Evolutionary conservation across 495 filamentous ascomycete genomes (phyloP).

Genomic region (Penicillium silybi): DNA sequence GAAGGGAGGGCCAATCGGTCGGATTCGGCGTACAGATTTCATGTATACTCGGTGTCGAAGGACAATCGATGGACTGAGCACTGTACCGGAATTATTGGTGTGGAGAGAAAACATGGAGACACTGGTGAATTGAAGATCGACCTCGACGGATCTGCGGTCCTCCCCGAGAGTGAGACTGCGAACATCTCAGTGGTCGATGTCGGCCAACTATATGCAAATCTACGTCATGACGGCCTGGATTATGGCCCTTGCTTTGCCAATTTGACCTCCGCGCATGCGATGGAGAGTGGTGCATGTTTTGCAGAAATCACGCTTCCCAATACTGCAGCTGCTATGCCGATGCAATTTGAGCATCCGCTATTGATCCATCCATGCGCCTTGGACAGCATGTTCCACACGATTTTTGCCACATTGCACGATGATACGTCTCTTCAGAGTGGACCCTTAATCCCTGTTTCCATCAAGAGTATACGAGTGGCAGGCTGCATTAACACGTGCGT

Average conservation of each 20-base stretch:
- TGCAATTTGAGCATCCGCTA: conserved; percentile 36
- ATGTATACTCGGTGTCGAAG: conserved; percentile 28
- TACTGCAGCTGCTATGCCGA: conserved; percentile 44
- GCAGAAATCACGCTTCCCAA: conserved; percentile 40
- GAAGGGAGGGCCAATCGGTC: neutral
- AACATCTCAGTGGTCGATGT: conserved; percentile 19
- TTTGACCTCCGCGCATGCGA: conserved; percentile 18
- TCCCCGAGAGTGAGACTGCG: neutral
- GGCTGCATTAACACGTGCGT: conserved; percentile 6
- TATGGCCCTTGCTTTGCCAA: conserved; percentile 37
- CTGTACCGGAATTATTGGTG: conserved; percentile 27
- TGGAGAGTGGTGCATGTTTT: conserved; percentile 13
- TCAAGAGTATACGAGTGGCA: conserved; percentile 24
- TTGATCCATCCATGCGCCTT: conserved; percentile 44
- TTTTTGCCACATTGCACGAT: conserved; percentile 17
- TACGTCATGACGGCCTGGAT: conserved; percentile 27
- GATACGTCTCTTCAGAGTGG: conserved; percentile 4
- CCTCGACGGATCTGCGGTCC: neutral
- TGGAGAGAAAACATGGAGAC: neutral
- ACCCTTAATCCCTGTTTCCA: conserved; percentile 25
- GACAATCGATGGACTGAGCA: conserved; percentile 38
- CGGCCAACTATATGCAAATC: conserved; percentile 25
- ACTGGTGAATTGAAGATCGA: neutral
- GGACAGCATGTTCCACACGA: conserved; percentile 42
- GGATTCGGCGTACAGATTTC: conserved; percentile 27